A percentile compares a stretch with the other conserved stretches of the same genome.
phyloP scores from a whole-genome alignment of 2,329 filamentous ascomycete species.

The Lecanicillium sp. region DNA sequence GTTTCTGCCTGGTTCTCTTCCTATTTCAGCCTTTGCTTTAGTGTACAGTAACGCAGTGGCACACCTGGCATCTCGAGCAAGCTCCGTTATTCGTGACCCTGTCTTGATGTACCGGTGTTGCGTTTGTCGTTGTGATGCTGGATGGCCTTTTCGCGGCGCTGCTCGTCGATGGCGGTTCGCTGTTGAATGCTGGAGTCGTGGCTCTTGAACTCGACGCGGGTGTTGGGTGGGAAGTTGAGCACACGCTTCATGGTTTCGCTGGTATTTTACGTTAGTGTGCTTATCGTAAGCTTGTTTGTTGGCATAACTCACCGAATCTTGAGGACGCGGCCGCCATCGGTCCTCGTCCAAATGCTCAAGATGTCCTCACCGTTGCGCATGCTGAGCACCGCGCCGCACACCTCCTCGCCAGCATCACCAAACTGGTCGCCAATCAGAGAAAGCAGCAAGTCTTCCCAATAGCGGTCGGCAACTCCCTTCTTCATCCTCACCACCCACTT shows the following conservation, averaged over 20 bases:
- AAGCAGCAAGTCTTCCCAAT: constrained; percentile 91
- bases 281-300: too few species aligned
- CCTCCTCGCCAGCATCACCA: constrained; percentile 82
- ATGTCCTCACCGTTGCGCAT: constrained; percentile 95
- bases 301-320: constrained; percentile 73
- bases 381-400: constrained; percentile 91
- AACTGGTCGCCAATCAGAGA: constrained; percentile 94
- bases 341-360: constrained; percentile 94
- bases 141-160: constrained; percentile 73
- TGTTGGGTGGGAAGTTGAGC: constrained; percentile 79
- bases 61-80: not conserved
- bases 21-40: constrained; percentile 2
- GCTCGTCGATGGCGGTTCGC: constrained; percentile 82
- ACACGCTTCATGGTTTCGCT: constrained; percentile 93
- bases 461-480: constrained; percentile 93
- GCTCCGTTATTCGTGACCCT: constrained; percentile 25
- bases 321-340: constrained; percentile 85
- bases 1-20: not conserved
- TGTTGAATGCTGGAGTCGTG: constrained; percentile 95
- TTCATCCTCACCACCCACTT: constrained; percentile 97
- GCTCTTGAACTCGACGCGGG: constrained; percentile 89
- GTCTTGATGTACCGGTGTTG: constrained; percentile 27
- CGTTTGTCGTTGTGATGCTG: constrained; percentile 41
- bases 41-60: constrained; percentile 12
- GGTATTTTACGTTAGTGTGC: not conserved